phyloP scores from a whole-genome alignment of 257 asterid genomes.

The Ophiorrhiza pumila region DNA sequence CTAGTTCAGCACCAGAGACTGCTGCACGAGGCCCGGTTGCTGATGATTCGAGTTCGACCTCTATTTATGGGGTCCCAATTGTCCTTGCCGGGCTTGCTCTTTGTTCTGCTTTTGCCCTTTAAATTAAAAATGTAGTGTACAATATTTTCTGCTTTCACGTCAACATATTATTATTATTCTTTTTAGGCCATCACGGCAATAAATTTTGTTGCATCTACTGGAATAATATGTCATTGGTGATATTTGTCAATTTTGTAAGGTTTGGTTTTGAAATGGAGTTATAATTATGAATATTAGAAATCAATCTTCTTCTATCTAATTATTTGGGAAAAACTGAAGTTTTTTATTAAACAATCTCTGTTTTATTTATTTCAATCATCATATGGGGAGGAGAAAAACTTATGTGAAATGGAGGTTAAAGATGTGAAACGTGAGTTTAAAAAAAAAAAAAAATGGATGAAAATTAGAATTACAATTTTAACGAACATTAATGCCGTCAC shows the following conservation, averaged over 20 bases:
- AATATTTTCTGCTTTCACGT: neutral
- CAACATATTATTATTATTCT: neutral
- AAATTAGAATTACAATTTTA: no score
- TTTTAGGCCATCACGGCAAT: neutral
- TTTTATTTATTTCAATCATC: no score
- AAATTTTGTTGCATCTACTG: neutral
- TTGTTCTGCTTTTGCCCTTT: slow-evolving; percentile 39
- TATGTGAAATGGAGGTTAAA: no score
- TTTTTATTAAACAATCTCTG: no score
- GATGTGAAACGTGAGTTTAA: no score
- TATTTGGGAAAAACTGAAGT: no score
- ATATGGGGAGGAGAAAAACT: no score
- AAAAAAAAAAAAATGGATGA: no score
- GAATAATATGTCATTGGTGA: neutral
- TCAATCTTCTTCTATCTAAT: no score
- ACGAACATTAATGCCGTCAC: no score
- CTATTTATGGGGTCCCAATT: slow-evolving; percentile 18
- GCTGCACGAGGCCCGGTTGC: slow-evolving; percentile 46
- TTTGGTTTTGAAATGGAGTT: no score
- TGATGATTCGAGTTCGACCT: slow-evolving; percentile 42
- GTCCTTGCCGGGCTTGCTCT: slow-evolving; percentile 44
- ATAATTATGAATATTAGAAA: no score
- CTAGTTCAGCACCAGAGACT: slow-evolving; percentile 46
- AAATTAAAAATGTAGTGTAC: neutral
- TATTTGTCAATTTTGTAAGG: neutral